Percentiles rank a stretch among this genome's conserved stretches.
Evolutionary conservation across 2,329 filamentous ascomycete species (phyloP).

Genomic region (Oidium heveae): DNA sequence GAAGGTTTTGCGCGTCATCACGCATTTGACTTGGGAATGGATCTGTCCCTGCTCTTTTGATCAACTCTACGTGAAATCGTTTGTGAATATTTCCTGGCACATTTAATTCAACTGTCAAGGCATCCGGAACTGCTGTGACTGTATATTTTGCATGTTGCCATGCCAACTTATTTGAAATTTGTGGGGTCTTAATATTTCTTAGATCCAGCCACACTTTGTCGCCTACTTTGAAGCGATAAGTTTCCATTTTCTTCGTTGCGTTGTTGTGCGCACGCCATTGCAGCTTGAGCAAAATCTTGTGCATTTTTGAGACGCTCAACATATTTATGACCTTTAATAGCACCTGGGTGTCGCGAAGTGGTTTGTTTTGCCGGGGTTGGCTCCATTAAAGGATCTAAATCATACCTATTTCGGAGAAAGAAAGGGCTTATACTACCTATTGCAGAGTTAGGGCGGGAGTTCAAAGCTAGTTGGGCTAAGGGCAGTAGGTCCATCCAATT

Average conservation of each 20-base stretch:
- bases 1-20: background rate
- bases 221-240: background rate
- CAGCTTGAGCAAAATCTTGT: too few relatives aligned
- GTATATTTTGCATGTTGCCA: too few relatives aligned
- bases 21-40: too few relatives aligned
- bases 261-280: background rate
- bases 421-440: background rate
- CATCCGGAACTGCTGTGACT: background rate
- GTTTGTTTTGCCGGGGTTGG: too few relatives aligned
- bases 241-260: background rate
- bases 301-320: too few relatives aligned
- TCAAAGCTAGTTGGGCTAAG: background rate
- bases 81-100: background rate
- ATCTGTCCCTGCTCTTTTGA: too few relatives aligned
- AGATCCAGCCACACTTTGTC: too few relatives aligned
- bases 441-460: background rate
- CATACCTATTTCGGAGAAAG: background rate
- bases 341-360: too few relatives aligned
- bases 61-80: background rate
- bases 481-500: background rate
- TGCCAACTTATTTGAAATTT: background rate
- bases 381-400: background rate
- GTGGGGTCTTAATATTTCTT: background rate
- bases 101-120: too few relatives aligned
- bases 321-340: too few relatives aligned